These are phyloP conservation scores for Neopestalotiopsis sp. DNA, from an alignment of 2,329 filamentous ascomycete species.

Conservation along the genomic window DNA sequence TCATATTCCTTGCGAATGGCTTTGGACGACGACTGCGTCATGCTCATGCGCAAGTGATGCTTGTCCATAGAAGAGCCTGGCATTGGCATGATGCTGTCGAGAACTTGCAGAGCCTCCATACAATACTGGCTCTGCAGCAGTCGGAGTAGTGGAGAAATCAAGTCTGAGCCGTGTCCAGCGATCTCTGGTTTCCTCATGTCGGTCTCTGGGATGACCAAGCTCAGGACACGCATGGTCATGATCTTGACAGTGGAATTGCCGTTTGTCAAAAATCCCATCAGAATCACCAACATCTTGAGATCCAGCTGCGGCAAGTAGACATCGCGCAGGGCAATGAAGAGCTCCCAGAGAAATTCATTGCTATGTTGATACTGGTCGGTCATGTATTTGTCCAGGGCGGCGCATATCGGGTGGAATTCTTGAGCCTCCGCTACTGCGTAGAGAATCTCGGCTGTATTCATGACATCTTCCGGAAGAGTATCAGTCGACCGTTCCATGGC, in stretches of 20 bases:
- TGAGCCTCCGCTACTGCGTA: constrained; percentile 76
- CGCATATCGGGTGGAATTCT: constrained; percentile 69
- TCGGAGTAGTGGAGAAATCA: constrained; percentile 90
- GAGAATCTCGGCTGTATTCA: constrained; percentile 72
- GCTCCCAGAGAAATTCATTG: constrained; percentile 77
- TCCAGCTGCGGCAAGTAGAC: constrained; percentile 84
- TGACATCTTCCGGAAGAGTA: constrained; percentile 58
- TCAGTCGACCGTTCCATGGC: constrained; percentile 71
- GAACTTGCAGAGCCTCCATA: constrained; percentile 86
- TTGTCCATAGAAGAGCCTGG: constrained; percentile 91
- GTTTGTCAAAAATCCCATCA: constrained; percentile 92
- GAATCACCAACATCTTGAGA: constrained; percentile 83
- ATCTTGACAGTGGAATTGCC: constrained; percentile 87
- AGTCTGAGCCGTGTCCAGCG: constrained; percentile 87
- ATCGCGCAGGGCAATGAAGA: constrained; percentile 75
- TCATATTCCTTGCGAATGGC: constrained; percentile 93
- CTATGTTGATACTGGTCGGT: constrained; percentile 69
- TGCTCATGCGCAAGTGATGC: constrained; percentile 96
- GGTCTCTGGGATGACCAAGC: constrained; percentile 83
- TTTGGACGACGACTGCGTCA: constrained; percentile 87
- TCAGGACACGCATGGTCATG: constrained; percentile 90
- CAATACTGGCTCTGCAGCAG: constrained; percentile 93
- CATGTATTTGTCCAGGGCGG: constrained; percentile 74
- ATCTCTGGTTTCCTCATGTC: constrained; percentile 94
- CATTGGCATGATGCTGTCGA: constrained; percentile 96